These are phyloP conservation scores for Fusarium pseudograminearum DNA, from an alignment of 2,329 filamentous ascomycete species.

Conservation along the genomic window DNA sequence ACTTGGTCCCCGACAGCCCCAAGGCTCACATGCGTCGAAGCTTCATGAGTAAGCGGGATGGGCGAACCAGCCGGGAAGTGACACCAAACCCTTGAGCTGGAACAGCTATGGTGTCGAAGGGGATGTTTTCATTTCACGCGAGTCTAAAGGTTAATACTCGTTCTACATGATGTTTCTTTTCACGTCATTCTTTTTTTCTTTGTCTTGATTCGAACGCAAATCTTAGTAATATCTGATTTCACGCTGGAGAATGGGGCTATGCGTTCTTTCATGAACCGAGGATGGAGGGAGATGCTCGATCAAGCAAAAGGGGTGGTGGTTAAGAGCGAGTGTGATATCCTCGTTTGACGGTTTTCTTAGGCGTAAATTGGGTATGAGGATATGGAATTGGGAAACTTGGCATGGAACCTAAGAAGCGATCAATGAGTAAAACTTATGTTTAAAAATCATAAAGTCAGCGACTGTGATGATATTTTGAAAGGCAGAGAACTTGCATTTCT, in stretches of 20 bases:
- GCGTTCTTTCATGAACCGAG: conserved; percentile 23
- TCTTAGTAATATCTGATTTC: conserved; percentile 30
- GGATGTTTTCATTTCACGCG: conserved; percentile 2
- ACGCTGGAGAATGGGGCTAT: conserved; percentile 1
- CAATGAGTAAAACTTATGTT: conserved; percentile 29
- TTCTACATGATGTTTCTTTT: conserved; percentile 15
- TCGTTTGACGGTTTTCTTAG: conserved; percentile 31
- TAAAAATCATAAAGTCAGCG: not conserved
- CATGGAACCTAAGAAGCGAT: conserved; percentile 28
- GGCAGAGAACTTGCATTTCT: not conserved
- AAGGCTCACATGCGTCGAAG: conserved; percentile 63
- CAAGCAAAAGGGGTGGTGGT: conserved; percentile 12
- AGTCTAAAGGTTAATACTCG: conserved; percentile 13
- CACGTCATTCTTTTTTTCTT: conserved; percentile 11
- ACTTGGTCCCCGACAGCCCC: conserved; percentile 59
- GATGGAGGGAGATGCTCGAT: not conserved
- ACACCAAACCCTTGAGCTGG: conserved; percentile 52
- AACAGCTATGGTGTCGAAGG: not conserved
- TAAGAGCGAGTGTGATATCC: conserved; percentile 34
- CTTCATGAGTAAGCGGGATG: conserved; percentile 67
- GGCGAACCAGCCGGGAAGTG: conserved; percentile 58
- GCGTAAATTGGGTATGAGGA: conserved; percentile 33
- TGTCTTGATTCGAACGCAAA: conserved; percentile 28
- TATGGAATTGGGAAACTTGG: conserved; percentile 9
- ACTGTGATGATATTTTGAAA: not conserved